phyloP scores from a whole-genome alignment of 495 filamentous ascomycete species.

The Pyronema omphalodes region DNA sequence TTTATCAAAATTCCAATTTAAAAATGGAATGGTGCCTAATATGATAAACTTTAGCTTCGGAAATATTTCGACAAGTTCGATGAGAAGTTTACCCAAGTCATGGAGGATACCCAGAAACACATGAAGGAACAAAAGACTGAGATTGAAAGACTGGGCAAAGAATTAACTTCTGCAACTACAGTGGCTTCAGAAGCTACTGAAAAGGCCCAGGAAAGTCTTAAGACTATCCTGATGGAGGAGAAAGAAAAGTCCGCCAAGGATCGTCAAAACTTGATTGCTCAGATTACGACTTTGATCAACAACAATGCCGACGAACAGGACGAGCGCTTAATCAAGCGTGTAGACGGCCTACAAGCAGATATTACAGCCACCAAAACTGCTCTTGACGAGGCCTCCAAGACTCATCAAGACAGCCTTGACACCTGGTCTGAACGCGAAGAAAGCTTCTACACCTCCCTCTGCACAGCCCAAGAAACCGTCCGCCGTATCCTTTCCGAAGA shows the following conservation, averaged over 20 bases:
- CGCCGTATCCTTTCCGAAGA: constrained; percentile 72
- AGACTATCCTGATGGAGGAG: constrained; percentile 59
- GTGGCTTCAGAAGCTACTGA: constrained; percentile 43
- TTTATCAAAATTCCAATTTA: neutral
- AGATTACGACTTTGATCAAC: constrained; percentile 59
- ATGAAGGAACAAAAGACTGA: constrained; percentile 63
- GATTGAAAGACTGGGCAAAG: constrained; percentile 46
- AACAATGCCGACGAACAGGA: constrained; percentile 55
- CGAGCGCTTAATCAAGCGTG: constrained; percentile 43
- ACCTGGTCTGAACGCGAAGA: constrained; percentile 53
- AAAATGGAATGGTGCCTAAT: neutral
- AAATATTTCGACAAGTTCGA: constrained; percentile 72
- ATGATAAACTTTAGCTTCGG: constrained; percentile 39
- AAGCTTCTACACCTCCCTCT: constrained; percentile 48
- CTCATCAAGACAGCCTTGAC: constrained; percentile 55
- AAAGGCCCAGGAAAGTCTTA: constrained; percentile 42
- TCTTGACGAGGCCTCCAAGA: constrained; percentile 42
- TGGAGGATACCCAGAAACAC: constrained; percentile 57
- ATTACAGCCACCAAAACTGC: neutral
- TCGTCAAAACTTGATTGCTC: constrained; percentile 48
- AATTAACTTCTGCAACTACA: constrained; percentile 49
- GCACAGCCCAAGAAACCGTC: constrained; percentile 51
- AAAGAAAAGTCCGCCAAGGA: constrained; percentile 53
- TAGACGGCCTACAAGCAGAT: constrained; percentile 34
- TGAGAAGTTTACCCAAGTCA: constrained; percentile 68